Evolutionary conservation across 441 rosid genomes (phyloP), one percentile per base, ranked within the genome.

Genomic region (Erodium trifolium): DNA sequence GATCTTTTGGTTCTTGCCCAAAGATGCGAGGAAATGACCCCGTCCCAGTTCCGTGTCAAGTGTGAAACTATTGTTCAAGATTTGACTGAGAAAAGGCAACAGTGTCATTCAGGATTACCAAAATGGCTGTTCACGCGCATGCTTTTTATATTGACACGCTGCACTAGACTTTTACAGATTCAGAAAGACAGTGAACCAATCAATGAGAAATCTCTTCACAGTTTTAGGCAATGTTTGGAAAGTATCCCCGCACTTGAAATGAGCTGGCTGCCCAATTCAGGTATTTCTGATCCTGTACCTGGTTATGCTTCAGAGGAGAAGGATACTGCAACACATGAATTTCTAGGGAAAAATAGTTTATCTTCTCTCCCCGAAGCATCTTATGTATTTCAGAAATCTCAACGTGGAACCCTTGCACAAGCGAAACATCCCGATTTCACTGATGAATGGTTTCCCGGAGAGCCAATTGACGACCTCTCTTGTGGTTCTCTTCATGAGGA

Each of bases 131-230:
- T 78, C 70, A 87, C 89, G n/a, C 87, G 88, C 67, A 75, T 90
- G 91, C 92, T 90, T 70, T 90, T 88, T 71, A 87, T 90, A 77
- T 75, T 90, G 86, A 90, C 94, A 65, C 88, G 91, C 70, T 88
- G 91, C 82, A 90, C 97, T 66, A 88, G 97, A 75, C 77, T 88
- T 67, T 79, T 90, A 75, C 86, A 84, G 80, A 88, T 87, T 74
- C 94, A 87, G 82, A 90, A 88, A 73, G 94, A 84, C 72, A 78
- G 79, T 29, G 84, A 85, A 79, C 87, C 88, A 2, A 86, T 86
- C 74, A 87, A 87, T 72, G 88, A 87, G 79, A 81, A 78, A 23
- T 87, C 92, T 71, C 77, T 90, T 76, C 82, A 73, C 5, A 86
- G 82, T 68, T 83, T 88, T 74, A 88, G 79, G 86, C 83, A 82